These are phyloP conservation scores for Rusavskia elegans DNA, from an alignment of 495 filamentous ascomycete genomes.

Conservation along the genomic window DNA sequence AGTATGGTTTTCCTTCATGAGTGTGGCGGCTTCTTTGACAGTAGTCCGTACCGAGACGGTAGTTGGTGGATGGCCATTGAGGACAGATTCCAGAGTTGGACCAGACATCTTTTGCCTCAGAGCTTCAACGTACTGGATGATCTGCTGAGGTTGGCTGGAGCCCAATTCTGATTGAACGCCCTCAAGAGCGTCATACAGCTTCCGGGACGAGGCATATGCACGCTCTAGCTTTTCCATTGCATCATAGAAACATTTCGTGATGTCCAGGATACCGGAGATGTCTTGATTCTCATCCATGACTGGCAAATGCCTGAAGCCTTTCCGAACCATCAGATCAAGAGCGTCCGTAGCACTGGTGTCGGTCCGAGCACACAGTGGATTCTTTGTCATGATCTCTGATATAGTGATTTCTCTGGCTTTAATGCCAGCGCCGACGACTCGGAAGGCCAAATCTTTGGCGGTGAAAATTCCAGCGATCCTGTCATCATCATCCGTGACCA, in stretches of 20 bases:
- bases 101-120: slow-evolving; percentile 94
- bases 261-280: slow-evolving; percentile 95
- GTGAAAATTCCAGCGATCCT: slow-evolving; percentile 97
- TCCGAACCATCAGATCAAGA: slow-evolving; percentile 91
- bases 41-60: slow-evolving; percentile 92
- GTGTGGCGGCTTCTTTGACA: slow-evolving; percentile 79
- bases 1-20: slow-evolving; percentile 98
- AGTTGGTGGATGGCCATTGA: slow-evolving; percentile 79
- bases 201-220: slow-evolving; percentile 88
- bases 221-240: slow-evolving; percentile 98
- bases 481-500: slow-evolving; percentile 97
- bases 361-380: slow-evolving; percentile 89
- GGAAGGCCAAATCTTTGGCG: slow-evolving; percentile 94
- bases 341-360: slow-evolving; percentile 98
- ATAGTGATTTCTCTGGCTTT: slow-evolving; percentile 85
- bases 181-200: slow-evolving; percentile 92
- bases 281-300: slow-evolving; percentile 99
- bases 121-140: slow-evolving; percentile 97
- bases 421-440: slow-evolving; percentile 84
- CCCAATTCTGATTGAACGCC: slow-evolving; percentile 97
- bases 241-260: slow-evolving; percentile 99
- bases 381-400: slow-evolving; percentile 98
- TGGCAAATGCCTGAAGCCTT: slow-evolving; percentile 92
- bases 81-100: slow-evolving; percentile 84
- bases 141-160: slow-evolving; percentile 90